Evolutionary conservation across 225 moss, liverwort and hornwort species (phyloP).

Genomic region (Physcomitrellopsis africana): DNA sequence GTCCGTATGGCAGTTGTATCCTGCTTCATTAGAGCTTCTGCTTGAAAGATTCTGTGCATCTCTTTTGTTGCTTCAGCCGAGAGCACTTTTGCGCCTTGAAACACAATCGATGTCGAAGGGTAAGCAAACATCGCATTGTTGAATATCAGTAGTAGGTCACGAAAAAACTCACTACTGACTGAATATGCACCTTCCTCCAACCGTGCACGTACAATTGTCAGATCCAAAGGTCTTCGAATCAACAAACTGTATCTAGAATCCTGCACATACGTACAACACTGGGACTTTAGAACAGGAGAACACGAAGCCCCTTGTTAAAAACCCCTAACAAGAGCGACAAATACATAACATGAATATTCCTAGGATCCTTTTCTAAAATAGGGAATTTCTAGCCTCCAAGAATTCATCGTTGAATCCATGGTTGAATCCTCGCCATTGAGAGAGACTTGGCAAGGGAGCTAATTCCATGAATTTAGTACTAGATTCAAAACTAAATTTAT

Average conservation of each 20-base stretch:
- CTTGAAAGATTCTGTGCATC: constrained; percentile 69
- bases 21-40: constrained; percentile 79
- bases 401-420: too few species aligned
- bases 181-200: constrained; percentile 84
- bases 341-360: background rate
- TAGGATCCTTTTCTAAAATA: background rate
- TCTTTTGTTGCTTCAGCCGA: constrained; percentile 62
- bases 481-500: too few species aligned
- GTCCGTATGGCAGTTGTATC: constrained; percentile 82
- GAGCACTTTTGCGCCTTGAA: constrained; percentile 64
- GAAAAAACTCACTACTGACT: constrained; percentile 84
- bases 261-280: constrained; percentile 34
- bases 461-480: too few species aligned
- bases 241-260: constrained; percentile 59
- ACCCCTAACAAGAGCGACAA: background rate
- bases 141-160: constrained; percentile 84
- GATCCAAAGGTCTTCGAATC: constrained; percentile 78
- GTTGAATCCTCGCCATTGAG: too few species aligned
- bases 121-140: constrained; percentile 82
- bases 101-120: constrained; percentile 60
- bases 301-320: background rate
- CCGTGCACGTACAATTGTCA: constrained; percentile 72
- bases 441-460: too few species aligned
- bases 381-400: too few species aligned
- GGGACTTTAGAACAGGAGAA: constrained; percentile 16